Percentiles rank a stretch among this genome's conserved stretches.
Conservation (phyloP, 2,329 filamentous ascomycete species). For the Colletotrichum destructivum region DNA sequence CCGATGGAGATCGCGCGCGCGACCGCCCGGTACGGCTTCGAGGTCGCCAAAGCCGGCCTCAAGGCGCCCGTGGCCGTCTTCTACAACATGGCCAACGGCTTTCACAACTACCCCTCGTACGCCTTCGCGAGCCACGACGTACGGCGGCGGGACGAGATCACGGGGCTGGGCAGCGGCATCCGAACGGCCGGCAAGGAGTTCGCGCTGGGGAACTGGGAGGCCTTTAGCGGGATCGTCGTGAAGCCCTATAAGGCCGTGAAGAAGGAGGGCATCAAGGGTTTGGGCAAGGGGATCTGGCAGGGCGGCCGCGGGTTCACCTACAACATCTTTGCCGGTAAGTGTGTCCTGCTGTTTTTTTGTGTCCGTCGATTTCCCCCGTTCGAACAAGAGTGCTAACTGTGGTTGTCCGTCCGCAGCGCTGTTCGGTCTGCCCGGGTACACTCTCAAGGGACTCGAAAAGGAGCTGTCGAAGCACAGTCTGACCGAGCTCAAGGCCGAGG, state of each 20-base stretch:
- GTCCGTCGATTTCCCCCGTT: background rate
- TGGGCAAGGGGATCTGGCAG: slow-evolving; percentile 71
- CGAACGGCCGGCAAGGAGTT: slow-evolving; percentile 77
- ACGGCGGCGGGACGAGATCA: slow-evolving; percentile 75
- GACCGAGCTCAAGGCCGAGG: slow-evolving; percentile 52
- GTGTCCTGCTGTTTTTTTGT: background rate
- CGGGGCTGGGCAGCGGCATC: slow-evolving; percentile 72
- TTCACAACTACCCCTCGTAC: slow-evolving; percentile 80
- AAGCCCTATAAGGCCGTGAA: slow-evolving; percentile 76
- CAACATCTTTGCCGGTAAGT: slow-evolving; percentile 58
- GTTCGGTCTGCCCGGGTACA: slow-evolving; percentile 65
- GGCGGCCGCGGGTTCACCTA: slow-evolving; percentile 60
- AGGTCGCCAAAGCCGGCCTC: slow-evolving; percentile 73
- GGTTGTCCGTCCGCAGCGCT: slow-evolving; percentile 50
- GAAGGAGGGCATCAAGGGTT: slow-evolving; percentile 73
- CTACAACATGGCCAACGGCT: slow-evolving; percentile 78
- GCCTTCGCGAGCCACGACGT: slow-evolving; percentile 76
- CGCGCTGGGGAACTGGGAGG: slow-evolving; percentile 76
- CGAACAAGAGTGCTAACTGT: slow-evolving; percentile 17
- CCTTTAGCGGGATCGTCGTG: slow-evolving; percentile 75
- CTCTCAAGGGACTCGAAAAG: slow-evolving; percentile 68
- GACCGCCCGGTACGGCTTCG: slow-evolving; percentile 70
- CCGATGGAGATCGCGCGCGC: slow-evolving; percentile 49
- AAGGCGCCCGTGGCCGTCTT: slow-evolving; percentile 79
- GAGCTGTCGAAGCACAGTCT: slow-evolving; percentile 56